Evolutionary conservation across 352 stramenopile species (phyloP).

Genomic region (Pythium plurisporium): DNA sequence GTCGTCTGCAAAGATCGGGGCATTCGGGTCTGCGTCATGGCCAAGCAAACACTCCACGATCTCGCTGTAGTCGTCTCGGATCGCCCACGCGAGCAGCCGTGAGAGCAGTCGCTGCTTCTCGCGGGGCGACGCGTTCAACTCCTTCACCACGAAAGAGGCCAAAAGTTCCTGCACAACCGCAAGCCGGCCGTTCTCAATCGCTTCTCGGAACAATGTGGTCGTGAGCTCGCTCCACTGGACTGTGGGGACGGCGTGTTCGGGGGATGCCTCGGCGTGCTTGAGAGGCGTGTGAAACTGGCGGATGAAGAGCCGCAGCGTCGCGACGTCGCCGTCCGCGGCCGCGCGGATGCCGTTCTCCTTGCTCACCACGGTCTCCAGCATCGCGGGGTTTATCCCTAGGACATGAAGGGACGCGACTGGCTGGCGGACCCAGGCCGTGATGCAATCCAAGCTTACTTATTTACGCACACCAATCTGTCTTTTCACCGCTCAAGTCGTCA

Average conservation of each 20-base stretch:
- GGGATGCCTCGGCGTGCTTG: not conserved
- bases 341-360: constrained; percentile 19
- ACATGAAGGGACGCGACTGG: not conserved
- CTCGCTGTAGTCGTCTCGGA: constrained; percentile 17
- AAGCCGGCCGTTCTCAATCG: constrained; percentile 17
- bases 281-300: not conserved
- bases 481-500: too few relatives aligned
- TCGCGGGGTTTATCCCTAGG: too few relatives aligned
- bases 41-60: constrained; percentile 15
- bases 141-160: not conserved
- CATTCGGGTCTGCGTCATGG: constrained; percentile 16
- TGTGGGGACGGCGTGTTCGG: not conserved
- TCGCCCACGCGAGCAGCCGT: not conserved
- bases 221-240: constrained; percentile 1
- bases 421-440: too few relatives aligned
- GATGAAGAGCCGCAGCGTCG: constrained; percentile 1
- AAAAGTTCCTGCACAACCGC: not conserved
- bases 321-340: constrained; percentile 9
- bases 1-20: not conserved
- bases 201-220: constrained; percentile 12
- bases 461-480: too few relatives aligned
- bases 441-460: too few relatives aligned
- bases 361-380: constrained; percentile 4
- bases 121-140: not conserved
- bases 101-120: not conserved